phyloP scores from a whole-genome alignment of 768 basidiomycete species.

The Boletus tylopilopsis region DNA sequence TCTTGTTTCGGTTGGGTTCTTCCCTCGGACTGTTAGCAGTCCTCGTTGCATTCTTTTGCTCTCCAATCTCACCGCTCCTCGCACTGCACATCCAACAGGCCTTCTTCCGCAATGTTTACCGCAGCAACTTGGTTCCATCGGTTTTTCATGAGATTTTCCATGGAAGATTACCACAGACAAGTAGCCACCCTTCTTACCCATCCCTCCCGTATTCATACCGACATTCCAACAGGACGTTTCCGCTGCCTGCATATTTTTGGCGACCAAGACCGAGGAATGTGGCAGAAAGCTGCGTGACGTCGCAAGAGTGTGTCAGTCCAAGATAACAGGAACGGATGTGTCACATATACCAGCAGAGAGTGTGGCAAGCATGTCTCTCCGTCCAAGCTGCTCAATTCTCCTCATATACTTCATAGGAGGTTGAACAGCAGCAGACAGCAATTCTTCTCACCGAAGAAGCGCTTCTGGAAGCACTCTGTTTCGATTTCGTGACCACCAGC shows the following conservation, averaged over 20 bases:
- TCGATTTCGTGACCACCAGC: conserved; percentile 76
- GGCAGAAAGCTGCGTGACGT: conserved; percentile 85
- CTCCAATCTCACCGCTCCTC: conserved; percentile 11
- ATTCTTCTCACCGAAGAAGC: conserved; percentile 77
- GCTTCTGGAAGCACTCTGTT: conserved; percentile 78
- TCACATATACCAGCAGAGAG: conserved; percentile 57
- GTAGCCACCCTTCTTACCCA: conserved; percentile 17
- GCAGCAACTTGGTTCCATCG: conserved; percentile 90
- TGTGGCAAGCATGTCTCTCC: conserved; percentile 44
- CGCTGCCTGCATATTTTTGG: conserved; percentile 81
- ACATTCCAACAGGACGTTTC: conserved; percentile 61
- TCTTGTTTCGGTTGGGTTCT: conserved; percentile 77
- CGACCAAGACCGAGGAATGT: conserved; percentile 91
- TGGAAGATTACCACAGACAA: conserved; percentile 83
- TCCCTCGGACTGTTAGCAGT: conserved; percentile 68
- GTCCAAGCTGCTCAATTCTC: neutral
- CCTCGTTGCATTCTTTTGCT: conserved; percentile 4
- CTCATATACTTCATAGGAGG: conserved; percentile 49
- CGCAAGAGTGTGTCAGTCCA: conserved; percentile 68
- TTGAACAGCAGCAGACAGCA: conserved; percentile 62
- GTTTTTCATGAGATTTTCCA: conserved; percentile 84
- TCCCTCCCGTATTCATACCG: conserved; percentile 9
- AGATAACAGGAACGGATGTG: conserved; percentile 55
- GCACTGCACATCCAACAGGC: conserved; percentile 40
- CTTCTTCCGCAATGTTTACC: conserved; percentile 78